Base-by-base conservation (phyloP, 108 stramenopile genomes). In the Cyclostephanos tholiformis region DNA sequence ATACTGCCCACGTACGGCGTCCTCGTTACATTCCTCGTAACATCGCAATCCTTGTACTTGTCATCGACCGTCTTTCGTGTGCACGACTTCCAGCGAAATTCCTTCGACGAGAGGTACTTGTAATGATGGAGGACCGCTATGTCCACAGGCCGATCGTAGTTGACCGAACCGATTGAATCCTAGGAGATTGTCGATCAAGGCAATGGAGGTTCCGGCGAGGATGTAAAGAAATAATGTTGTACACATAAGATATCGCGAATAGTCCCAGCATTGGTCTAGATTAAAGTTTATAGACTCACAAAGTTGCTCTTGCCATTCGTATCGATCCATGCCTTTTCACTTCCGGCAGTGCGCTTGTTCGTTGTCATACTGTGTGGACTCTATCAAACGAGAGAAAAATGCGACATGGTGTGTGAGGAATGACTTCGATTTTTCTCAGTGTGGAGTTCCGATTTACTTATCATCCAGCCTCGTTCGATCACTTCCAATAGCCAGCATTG, bases 41-140 rank as follows among this genome's bases (percentile, higher is more conserved):
- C 4, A 0, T 53, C n/a, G 64, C 76, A 77, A 25, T 55, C 23
- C 26, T 27, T 27, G 23, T 27, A 26, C 26, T 55, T 55, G 53
- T 55, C 26, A 10, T 27, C 53, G 23, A 27, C 23, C 9, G 78
- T 82, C 32, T 76, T 76, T 38, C 82, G 23, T 9, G 50, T 44
- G 20, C 82, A 76, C 19, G 70, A 32, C 67, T 82, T 82, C 36
- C 58, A 56, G 38, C 51, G 27, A 46, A 75, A 82, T 41, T 82
- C 82, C 44, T 79, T 64, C 6, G 59, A 48, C 9, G 73, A 75
- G n/a, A 65, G 59, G 53, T 75, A 82, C 25, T 74, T 74, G 67
- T 79, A 82, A 35, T 82, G 82, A 52, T 82, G 67, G 1, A 82
- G 20, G 23, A 82, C 77, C 49, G 77, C 82, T 32, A 82, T 72